These are phyloP conservation scores for Penicillium maclennaniae DNA, from an alignment of 495 filamentous ascomycete species.

Conservation along the genomic window DNA sequence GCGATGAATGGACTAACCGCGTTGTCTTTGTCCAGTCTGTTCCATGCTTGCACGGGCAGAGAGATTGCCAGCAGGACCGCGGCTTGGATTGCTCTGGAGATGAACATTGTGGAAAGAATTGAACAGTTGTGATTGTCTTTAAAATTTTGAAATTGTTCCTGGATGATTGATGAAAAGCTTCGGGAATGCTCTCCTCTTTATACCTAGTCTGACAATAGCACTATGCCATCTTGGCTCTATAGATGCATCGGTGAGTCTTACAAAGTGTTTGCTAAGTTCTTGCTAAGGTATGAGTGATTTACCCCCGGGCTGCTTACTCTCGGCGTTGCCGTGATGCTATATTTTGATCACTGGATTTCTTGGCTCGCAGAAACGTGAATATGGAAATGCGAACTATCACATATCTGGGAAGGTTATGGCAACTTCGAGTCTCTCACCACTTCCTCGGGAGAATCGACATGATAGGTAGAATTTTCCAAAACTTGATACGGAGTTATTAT, in stretches of 20 bases:
- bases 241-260: conserved; percentile 5
- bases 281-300: too few species aligned
- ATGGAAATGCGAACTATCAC: background rate
- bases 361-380: background rate
- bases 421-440: too few species aligned
- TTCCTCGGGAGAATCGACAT: too few species aligned
- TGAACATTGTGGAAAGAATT: conserved; percentile 11
- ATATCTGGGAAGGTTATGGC: background rate
- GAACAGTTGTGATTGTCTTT: background rate
- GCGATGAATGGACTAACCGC: conserved; percentile 32
- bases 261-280: conserved; percentile 5
- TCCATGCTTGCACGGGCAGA: conserved; percentile 29
- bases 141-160: background rate
- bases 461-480: too few species aligned
- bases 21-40: conserved; percentile 53
- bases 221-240: background rate
- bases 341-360: background rate
- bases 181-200: background rate
- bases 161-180: background rate
- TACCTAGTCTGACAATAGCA: background rate
- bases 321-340: too few species aligned
- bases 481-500: too few species aligned
- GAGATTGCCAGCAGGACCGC: conserved; percentile 16
- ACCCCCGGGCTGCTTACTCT: background rate
- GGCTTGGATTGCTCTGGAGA: conserved; percentile 14